phyloP scores from a whole-genome alignment of 306 rosid species.

The Crotalaria pallida region DNA sequence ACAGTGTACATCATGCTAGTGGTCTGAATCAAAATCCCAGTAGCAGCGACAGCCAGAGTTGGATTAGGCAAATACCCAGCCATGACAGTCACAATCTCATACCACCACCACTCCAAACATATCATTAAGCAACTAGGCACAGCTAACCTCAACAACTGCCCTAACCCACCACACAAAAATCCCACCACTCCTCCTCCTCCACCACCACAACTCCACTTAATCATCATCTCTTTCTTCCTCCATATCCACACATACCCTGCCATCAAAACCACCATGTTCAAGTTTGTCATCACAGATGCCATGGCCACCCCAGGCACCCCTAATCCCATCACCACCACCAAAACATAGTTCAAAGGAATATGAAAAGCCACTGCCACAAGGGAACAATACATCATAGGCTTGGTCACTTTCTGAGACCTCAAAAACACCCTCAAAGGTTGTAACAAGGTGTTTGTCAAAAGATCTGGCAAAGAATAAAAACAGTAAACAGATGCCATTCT shows the following conservation, averaged over 20 bases:
- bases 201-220: conserved; percentile 42
- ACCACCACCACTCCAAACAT: conserved; percentile 99
- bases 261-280: conserved; percentile 72
- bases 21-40: conserved; percentile 92
- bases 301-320: conserved; percentile 85
- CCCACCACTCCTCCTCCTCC: conserved; percentile 4
- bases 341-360: conserved; percentile 55
- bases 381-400: conserved; percentile 86
- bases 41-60: conserved; percentile 78
- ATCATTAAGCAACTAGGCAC: conserved; percentile 90
- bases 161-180: conserved; percentile 40
- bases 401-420: conserved; percentile 71
- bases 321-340: conserved; percentile 45
- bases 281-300: conserved; percentile 81
- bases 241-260: conserved; percentile 52
- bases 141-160: conserved; percentile 56
- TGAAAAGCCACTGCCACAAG: conserved; percentile 67
- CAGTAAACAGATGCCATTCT: conserved; percentile 68
- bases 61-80: conserved; percentile 85
- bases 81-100: conserved; percentile 80
- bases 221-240: conserved; percentile 25
- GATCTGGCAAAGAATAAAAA: conserved; percentile 74
- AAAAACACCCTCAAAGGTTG: conserved; percentile 75
- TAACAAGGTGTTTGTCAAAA: conserved; percentile 59
- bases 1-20: conserved; percentile 98